Base-by-base conservation (phyloP, 139 green algal genomes). In the Limnomonas spitsbergensis region DNA sequence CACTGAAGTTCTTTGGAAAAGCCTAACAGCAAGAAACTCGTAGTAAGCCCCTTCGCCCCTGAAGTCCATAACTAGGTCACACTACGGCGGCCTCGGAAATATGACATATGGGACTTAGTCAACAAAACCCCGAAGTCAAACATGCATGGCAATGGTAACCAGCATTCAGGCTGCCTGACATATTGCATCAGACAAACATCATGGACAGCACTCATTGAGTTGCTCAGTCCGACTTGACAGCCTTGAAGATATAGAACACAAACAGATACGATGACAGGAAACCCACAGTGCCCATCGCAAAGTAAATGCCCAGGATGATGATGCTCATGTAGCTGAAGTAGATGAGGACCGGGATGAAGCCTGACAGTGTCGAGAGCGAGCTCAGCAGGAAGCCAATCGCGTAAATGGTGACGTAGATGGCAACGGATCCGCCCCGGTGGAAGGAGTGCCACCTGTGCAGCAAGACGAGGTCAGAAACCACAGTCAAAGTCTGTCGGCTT, bases 241-340 rank as follows among this genome's bases (percentile, higher is more conserved):
- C 70, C 26, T 20, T 66, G 40, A 77, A 77, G n/a, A 77, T 77
- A 38, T 36, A 38, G n/a, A 35, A 36, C 39, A 66, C 40, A 38
- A 77, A 77, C 31, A 77, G 9, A 38, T 77, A 82, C 24, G 80
- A 88, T 1, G 87, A 86, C 1, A 88, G 35, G 80, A 97, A 97
- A 40, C 93, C 91, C 42, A 97, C 77, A 7, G 92, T 92, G 69
- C 91, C 94, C 85, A 95, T 93, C 39, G 86, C 87, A 53, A 95
- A 84, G 80, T 92, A 97, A 7, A 95, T 70, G 40, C 85, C 93
- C 70, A 90, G 88, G 52, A 93, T 86, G 69, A 93, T 77, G 35
- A 98, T 88, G 29, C 76, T 80, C 88, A 94, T 97, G 88, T 97
- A 98, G 66, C 77, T 90, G 9, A 94, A 38, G 86, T 97, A 98